Base-by-base conservation (phyloP, 345 rosid genomes). In the Rhizophora mangle region DNA sequence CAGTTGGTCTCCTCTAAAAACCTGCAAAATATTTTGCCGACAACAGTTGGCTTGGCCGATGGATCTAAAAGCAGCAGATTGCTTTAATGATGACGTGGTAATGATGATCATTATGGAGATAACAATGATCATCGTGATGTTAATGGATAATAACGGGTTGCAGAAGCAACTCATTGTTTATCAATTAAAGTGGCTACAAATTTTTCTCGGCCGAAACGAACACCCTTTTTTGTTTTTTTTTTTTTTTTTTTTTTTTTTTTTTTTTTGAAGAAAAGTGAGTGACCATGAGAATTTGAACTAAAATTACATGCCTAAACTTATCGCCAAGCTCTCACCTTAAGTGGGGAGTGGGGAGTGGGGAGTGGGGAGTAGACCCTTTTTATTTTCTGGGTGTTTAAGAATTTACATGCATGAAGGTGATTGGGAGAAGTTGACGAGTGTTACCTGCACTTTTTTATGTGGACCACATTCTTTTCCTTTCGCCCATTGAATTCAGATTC, bases 401-500 rank as follows among this genome's bases (percentile, higher is more conserved):
- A 43, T 43, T 43, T 43, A 43, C 5, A 13, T 43, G 49, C 49
- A 13, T 15, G 19, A 39, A 13, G 26, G 24, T 6, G 11, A n/a
- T 65, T 72, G 64, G 49, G 68, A 70, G 70, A 68, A 62, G 68
- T 37, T 54, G 70, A 55, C 31, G 58, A 56, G 6, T 56, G 53
- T 81, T 74, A 91, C 97, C 96, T 94, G 99, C 99, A 95, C 77
- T 87, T 92, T 66, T 83, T 82, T 59, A 95, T 80, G 87, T 81
- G 84, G 74, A 90, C 97, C 19, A 88, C 88, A 82, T 87, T 92
- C 83, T 83, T 90, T 75, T 95, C 94, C 62, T 62, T 87, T 27
- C 63, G 83, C 64, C 99, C 99, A 56, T 88, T 74, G 78, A 86
- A 37, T 75, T 90, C 97, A 15, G 89, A 86, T 72, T 92, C 97